Percentiles rank a stretch among this genome's conserved stretches.
These are phyloP conservation scores for Saccharomycopsis amapae DNA, from an alignment of 805 yeast genomes.

Conservation along the genomic window DNA sequence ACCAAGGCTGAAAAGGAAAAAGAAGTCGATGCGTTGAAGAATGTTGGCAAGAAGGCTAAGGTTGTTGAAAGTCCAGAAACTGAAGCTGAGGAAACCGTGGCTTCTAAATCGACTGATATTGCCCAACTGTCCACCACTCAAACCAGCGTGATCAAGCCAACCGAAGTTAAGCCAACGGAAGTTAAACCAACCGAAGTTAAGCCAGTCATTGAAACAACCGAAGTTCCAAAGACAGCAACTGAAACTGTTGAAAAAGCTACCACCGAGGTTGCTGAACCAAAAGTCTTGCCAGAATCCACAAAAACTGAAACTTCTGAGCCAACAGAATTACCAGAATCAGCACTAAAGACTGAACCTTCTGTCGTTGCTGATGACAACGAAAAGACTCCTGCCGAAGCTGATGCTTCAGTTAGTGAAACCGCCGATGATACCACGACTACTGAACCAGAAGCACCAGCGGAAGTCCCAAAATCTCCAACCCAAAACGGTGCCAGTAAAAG, in stretches of 20 bases:
- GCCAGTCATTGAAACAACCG: background rate
- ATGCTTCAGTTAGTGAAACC: background rate
- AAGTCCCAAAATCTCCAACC: background rate
- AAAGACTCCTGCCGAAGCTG: conserved; percentile 1
- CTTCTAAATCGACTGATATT: background rate
- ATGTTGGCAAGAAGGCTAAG: conserved; percentile 5
- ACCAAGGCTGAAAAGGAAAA: conserved; percentile 6
- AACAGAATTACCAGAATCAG: background rate
- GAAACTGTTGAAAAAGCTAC: conserved; percentile 2
- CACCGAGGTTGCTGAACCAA: conserved; percentile 1
- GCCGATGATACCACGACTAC: background rate
- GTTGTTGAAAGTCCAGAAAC: background rate
- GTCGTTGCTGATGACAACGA: background rate
- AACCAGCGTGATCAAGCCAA: background rate
- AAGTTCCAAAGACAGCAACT: no score
- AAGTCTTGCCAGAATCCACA: background rate
- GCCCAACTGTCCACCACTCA: background rate
- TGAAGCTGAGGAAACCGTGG: background rate
- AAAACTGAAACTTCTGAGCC: background rate
- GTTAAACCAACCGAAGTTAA: background rate
- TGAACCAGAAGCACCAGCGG: background rate
- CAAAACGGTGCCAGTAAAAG: background rate
- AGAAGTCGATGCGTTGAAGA: conserved; percentile 6
- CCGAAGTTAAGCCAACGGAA: background rate
- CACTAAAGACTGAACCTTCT: no score